phyloP scores from a whole-genome alignment of 1,139 yeast genomes.

The Scheffersomyces stambukii region DNA sequence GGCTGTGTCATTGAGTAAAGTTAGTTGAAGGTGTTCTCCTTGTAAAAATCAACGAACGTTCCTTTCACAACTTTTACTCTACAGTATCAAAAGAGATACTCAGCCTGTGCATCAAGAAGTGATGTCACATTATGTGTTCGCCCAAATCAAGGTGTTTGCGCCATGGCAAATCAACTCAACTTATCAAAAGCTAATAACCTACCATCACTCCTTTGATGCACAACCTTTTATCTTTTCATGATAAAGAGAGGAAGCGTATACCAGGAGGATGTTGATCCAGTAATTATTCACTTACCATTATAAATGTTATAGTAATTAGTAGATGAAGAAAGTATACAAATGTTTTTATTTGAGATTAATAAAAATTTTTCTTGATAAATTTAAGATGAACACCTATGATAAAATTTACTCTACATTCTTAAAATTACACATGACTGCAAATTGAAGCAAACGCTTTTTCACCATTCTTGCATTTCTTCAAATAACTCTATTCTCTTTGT shows the following conservation, averaged over 20 bases:
- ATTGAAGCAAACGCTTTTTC: background rate
- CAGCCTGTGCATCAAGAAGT: conserved; percentile 46
- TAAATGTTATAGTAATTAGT: conserved; percentile 2
- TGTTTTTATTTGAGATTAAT: background rate
- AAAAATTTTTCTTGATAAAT: background rate
- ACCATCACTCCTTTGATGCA: conserved; percentile 33
- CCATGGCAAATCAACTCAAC: conserved; percentile 1
- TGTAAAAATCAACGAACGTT: conserved; percentile 24
- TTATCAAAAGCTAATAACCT: conserved; percentile 14
- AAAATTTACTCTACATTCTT: background rate
- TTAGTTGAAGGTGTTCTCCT: conserved; percentile 23
- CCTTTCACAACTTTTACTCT: conserved; percentile 23
- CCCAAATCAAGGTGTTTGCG: background rate
- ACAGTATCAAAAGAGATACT: conserved; percentile 38
- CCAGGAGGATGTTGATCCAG: conserved; percentile 26
- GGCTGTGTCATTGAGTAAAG: conserved; percentile 69
- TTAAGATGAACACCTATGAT: background rate
- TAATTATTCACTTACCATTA: conserved; percentile 26
- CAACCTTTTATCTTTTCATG: conserved; percentile 19
- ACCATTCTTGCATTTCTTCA: conserved; percentile 17
- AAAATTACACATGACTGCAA: background rate
- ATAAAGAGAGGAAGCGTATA: conserved; percentile 12
- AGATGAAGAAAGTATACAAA: background rate
- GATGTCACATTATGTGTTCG: conserved; percentile 12
- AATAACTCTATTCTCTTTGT: conserved; percentile 19